phyloP scores from a whole-genome alignment of 768 basidiomycete species.

The Phlegmacium glaucopus region DNA sequence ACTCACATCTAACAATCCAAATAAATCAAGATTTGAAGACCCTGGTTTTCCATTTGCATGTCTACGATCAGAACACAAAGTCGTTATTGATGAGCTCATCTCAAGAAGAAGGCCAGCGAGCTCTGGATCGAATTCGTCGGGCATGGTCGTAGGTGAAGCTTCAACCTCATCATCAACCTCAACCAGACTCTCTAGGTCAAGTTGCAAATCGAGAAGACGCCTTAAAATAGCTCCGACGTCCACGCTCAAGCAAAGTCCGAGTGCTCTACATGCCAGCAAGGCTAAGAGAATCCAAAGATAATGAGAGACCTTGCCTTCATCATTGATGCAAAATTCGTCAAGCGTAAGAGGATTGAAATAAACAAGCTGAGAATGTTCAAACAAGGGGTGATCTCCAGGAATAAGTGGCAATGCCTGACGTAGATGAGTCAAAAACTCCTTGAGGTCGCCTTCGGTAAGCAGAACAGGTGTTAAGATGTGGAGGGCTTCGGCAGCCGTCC shows the following conservation, averaged over 20 bases:
- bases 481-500: slow-evolving; percentile 33
- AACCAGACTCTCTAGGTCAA: background rate
- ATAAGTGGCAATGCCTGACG: background rate
- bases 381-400: background rate
- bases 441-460: background rate
- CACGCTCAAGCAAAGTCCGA: background rate
- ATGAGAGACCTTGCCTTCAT: slow-evolving; percentile 50
- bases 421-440: background rate
- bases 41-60: slow-evolving; percentile 23
- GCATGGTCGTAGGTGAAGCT: background rate
- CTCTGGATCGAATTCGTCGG: background rate
- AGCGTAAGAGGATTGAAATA: slow-evolving; percentile 12
- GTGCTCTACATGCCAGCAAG: slow-evolving; percentile 3
- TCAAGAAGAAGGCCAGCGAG: slow-evolving; percentile 3
- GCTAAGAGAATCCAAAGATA: slow-evolving; percentile 42
- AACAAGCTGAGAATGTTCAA: slow-evolving; percentile 14
- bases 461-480: background rate
- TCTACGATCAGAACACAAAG: slow-evolving; percentile 31
- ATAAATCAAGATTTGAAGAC: slow-evolving; percentile 23
- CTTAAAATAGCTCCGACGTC: background rate
- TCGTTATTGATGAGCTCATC: slow-evolving; percentile 20
- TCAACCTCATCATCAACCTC: background rate
- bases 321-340: slow-evolving; percentile 29
- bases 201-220: slow-evolving; percentile 8
- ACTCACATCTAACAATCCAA: slow-evolving; percentile 36